These are phyloP conservation scores for Phenoliferia sp. DNA, from an alignment of 1,284 basidiomycete species.

Conservation along the genomic window DNA sequence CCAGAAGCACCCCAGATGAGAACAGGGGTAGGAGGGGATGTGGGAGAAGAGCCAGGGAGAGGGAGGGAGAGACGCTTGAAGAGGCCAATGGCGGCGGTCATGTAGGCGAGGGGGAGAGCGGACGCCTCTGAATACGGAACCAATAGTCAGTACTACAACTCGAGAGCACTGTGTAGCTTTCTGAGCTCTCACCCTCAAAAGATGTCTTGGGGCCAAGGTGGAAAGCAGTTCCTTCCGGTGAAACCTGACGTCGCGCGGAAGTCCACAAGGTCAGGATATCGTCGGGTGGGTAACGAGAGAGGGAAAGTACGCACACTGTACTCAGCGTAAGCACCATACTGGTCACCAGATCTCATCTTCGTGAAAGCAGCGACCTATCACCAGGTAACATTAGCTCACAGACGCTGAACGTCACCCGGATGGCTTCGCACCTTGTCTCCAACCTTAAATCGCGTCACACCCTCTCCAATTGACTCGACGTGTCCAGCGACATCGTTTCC, in stretches of 20 bases:
- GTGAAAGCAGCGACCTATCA: constrained; percentile 36
- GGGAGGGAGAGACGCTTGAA: constrained; percentile 35
- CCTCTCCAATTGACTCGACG: constrained; percentile 33
- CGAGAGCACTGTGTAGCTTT: no score
- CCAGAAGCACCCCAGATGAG: constrained; percentile 42
- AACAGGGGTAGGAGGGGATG: constrained; percentile 20
- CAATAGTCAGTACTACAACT: background rate
- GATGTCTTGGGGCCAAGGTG: constrained; percentile 31
- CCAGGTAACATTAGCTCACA: background rate
- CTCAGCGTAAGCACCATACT: constrained; percentile 37
- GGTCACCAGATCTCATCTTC: constrained; percentile 24
- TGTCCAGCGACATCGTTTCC: constrained; percentile 41
- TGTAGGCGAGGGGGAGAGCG: constrained; percentile 41
- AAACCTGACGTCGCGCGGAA: constrained; percentile 13
- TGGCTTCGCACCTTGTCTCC: background rate
- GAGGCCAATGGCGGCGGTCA: constrained; percentile 43
- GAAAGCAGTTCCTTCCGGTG: constrained; percentile 35
- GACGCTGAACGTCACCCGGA: background rate
- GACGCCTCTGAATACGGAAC: constrained; percentile 30
- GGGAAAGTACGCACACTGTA: constrained; percentile 15
- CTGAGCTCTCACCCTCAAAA: constrained; percentile 35
- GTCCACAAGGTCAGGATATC: background rate
- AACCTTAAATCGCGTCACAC: constrained; percentile 12
- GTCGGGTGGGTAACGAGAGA: constrained; percentile 4
- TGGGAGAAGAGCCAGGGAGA: constrained; percentile 6